Evolutionary conservation across 352 stramenopile species (phyloP).

Genomic region (Phytophthora citrophthora): DNA sequence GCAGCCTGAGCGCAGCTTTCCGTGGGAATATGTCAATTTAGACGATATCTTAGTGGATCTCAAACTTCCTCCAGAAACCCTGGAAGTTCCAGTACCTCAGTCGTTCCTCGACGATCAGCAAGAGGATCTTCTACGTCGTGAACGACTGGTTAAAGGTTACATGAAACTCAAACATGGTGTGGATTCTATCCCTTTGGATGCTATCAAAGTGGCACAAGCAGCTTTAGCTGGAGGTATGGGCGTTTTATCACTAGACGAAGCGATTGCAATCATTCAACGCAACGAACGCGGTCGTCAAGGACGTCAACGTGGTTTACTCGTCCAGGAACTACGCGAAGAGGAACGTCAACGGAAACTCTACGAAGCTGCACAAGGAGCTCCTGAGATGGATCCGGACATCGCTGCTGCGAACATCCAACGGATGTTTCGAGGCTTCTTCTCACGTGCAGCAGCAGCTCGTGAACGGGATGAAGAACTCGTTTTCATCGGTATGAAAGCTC

Average conservation of each 20-base stretch:
- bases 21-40: conserved; percentile 95
- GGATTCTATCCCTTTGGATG: conserved; percentile 65
- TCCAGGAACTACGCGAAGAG: conserved; percentile 85
- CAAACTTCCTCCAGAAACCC: conserved; percentile 91
- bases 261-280: conserved; percentile 89
- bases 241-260: conserved; percentile 66
- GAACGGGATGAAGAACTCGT: conserved; percentile 88
- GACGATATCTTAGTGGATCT: conserved; percentile 94
- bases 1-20: conserved; percentile 85
- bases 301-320: conserved; percentile 80
- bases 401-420: conserved; percentile 91
- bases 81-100: conserved; percentile 90
- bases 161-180: conserved; percentile 91
- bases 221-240: conserved; percentile 25
- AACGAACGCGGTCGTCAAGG: conserved; percentile 92
- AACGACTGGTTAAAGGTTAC: conserved; percentile 89
- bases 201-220: conserved; percentile 38
- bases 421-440: conserved; percentile 88
- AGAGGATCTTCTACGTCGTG: conserved; percentile 63
- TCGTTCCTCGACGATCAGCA: conserved; percentile 91
- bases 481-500: conserved; percentile 94
- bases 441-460: conserved; percentile 58
- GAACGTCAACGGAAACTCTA: conserved; percentile 85
- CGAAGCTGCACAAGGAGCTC: conserved; percentile 60
- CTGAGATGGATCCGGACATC: conserved; percentile 91